Conservation (phyloP, 2,329 filamentous ascomycete genomes). For the Drechmeria coniospora region DNA sequence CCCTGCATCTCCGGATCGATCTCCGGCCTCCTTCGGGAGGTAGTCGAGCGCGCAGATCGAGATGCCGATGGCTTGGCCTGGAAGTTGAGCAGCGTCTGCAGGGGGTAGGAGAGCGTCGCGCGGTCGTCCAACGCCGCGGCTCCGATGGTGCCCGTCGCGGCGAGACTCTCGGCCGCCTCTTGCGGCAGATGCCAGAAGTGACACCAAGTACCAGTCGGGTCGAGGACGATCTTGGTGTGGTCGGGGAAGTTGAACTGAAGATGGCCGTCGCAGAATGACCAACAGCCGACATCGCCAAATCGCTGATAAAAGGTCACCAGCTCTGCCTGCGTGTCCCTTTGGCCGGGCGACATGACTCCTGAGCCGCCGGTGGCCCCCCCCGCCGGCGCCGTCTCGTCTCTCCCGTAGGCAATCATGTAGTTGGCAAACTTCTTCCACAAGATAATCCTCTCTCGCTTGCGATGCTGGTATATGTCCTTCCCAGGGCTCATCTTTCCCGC, state of each 20-base stretch:
- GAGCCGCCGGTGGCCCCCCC: conserved; percentile 29
- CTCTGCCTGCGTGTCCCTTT: conserved; percentile 27
- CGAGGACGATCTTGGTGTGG: conserved; percentile 71
- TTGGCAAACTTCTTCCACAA: conserved; percentile 62
- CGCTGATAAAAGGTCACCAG: conserved; percentile 71
- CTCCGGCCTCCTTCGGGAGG: conserved; percentile 40
- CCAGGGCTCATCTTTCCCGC: conserved; percentile 46
- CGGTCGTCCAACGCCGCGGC: conserved; percentile 57
- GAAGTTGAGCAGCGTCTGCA: conserved; percentile 61
- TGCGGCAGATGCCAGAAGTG: conserved; percentile 63
- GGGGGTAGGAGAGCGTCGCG: conserved; percentile 53
- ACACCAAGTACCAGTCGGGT: conserved; percentile 57
- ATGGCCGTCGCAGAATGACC: conserved; percentile 68
- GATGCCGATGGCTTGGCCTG: conserved; percentile 27
- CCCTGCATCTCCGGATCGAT: conserved; percentile 45
- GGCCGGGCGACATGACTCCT: conserved; percentile 22
- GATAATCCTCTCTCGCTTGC: conserved; percentile 49
- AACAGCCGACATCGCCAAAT: conserved; percentile 66
- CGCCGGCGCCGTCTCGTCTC: conserved; percentile 44
- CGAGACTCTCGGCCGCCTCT: conserved; percentile 52
- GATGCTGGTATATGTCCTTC: conserved; percentile 48
- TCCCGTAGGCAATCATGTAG: conserved; percentile 59
- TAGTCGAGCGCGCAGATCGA: conserved; percentile 27
- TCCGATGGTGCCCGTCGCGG: conserved; percentile 49
- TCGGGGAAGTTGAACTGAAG: conserved; percentile 82